Conservation (phyloP, 192 early-diverging fungal species). For the Umbelopsis sp. region DNA sequence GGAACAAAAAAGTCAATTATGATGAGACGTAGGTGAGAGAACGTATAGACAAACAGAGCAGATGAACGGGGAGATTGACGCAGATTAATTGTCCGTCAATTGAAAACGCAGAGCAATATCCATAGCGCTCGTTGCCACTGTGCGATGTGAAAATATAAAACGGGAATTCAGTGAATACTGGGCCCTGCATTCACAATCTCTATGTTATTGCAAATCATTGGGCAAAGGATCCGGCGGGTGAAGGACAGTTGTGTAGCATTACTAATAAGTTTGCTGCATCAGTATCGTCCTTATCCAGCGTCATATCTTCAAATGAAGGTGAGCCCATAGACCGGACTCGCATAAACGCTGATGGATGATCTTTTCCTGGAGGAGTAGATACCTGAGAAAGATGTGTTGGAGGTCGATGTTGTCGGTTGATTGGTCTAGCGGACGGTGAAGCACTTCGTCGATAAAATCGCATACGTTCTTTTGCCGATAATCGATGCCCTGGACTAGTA, state of each 20-base stretch:
- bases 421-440: constrained; percentile 5
- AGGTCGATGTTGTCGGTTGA: background rate
- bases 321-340: constrained; percentile 13
- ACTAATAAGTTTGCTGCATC: constrained; percentile 34
- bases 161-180: too few species aligned
- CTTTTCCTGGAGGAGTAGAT: constrained; percentile 4
- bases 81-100: too few species aligned
- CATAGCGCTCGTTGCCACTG: too few species aligned
- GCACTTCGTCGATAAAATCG: constrained; percentile 10
- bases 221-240: constrained; percentile 3
- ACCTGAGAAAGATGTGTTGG: background rate
- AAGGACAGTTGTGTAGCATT: constrained; percentile 28
- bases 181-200: background rate
- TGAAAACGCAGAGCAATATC: too few species aligned
- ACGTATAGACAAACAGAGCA: too few species aligned
- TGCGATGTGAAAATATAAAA: too few species aligned
- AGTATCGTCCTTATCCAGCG: constrained; percentile 22
- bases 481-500: background rate
- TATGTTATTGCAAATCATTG: background rate
- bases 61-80: too few species aligned
- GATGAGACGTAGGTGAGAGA: too few species aligned
- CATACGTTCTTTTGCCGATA: constrained; percentile 3
- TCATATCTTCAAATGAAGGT: constrained; percentile 7
- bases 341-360: background rate
- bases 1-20: background rate